Conservation (phyloP, 768 basidiomycete species). For the Auriculariales sp. region DNA sequence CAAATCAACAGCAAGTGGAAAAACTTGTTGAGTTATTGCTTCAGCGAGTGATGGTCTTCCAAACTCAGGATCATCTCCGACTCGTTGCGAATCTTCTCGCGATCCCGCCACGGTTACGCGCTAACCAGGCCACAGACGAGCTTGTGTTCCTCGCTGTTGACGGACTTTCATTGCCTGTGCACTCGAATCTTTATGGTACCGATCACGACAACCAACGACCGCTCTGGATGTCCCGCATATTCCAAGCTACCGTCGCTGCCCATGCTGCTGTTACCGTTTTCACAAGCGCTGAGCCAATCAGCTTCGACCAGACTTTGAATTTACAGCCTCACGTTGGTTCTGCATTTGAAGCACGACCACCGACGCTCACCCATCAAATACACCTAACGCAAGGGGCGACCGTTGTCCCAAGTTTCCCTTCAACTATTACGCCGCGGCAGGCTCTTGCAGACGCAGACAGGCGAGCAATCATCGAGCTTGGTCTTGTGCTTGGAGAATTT, state of each 20-base stretch:
- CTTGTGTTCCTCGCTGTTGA: no score
- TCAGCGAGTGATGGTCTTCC: background rate
- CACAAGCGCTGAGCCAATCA: background rate
- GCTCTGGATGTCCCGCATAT: background rate
- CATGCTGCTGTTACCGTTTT: background rate
- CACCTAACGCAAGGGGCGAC: background rate
- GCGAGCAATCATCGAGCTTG: background rate
- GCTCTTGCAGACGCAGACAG: background rate
- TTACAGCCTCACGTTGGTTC: background rate
- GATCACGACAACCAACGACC: no score
- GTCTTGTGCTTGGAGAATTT: background rate
- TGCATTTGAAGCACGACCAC: background rate
- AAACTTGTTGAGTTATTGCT: background rate
- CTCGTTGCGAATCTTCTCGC: background rate
- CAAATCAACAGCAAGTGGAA: background rate
- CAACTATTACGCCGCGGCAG: background rate
- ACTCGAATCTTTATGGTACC: no score
- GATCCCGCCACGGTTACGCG: no score
- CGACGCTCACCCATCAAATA: background rate
- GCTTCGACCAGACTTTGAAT: background rate
- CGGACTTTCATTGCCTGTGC: no score
- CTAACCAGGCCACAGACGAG: no score
- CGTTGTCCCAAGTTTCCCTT: background rate
- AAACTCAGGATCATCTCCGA: background rate
- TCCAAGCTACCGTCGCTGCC: background rate